Percentiles rank a stretch among this genome's conserved stretches.
Evolutionary conservation across 148 eudicot species (phyloP).

Genomic region (Heliamphora exappendiculata): DNA sequence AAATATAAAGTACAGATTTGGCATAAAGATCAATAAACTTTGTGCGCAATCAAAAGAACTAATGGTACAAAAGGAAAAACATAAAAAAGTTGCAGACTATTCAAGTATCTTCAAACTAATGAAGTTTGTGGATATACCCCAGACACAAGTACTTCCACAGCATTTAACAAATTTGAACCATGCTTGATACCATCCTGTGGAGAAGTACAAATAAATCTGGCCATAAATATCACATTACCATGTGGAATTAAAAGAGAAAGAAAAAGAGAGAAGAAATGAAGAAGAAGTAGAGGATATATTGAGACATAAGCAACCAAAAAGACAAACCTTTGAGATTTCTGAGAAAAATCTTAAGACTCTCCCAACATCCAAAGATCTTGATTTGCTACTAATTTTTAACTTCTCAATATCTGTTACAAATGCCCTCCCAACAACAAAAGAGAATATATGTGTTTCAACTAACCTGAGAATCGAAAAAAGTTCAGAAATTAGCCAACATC

Average conservation of each 20-base stretch:
- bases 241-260: not conserved
- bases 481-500: conserved; percentile 17
- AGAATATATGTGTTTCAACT: conserved; percentile 97
- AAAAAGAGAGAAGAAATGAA: not conserved
- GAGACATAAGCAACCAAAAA: conserved; percentile 16
- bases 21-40: not conserved
- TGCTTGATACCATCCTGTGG: conserved; percentile 73
- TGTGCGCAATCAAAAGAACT: not conserved
- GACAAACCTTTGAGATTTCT: conserved; percentile 66
- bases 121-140: conserved; percentile 53
- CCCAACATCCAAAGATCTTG: conserved; percentile 75
- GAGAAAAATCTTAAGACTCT: conserved; percentile 68
- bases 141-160: conserved; percentile 88
- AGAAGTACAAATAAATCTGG: conserved; percentile 14
- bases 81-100: not conserved
- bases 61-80: not conserved
- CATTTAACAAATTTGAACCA: conserved; percentile 78
- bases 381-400: conserved; percentile 78
- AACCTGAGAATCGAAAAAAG: conserved; percentile 56
- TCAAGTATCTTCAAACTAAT: conserved; percentile 1
- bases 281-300: conserved; percentile 1
- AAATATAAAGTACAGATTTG: not conserved
- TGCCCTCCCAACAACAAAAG: conserved; percentile 99
- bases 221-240: not conserved
- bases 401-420: conserved; percentile 97